phyloP scores from a whole-genome alignment of 164 flowering plant genomes.

The Tetracentron sinense region DNA sequence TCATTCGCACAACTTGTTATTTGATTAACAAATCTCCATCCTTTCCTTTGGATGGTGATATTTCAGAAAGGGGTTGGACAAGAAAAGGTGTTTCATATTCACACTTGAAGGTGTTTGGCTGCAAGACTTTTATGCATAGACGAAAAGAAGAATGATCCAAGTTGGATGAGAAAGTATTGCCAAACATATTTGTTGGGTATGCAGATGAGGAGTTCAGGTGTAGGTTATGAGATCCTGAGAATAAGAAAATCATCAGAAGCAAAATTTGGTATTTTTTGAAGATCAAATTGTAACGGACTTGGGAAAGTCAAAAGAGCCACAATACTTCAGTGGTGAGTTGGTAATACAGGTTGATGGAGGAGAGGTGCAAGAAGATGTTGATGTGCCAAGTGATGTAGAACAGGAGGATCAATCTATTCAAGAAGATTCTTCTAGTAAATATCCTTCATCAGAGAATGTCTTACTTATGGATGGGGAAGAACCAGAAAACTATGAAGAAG shows the following conservation, averaged over 20 bases:
- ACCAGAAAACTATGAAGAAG: too few relatives aligned
- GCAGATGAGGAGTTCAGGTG: not conserved
- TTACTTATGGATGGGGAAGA: not conserved
- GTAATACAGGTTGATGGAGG: not conserved
- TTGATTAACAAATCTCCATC: not conserved
- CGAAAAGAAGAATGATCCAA: not conserved
- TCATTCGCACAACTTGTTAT: not conserved
- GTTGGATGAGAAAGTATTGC: not conserved
- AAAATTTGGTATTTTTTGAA: not conserved
- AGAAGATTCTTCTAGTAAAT: not conserved
- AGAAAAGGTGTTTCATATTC: not conserved
- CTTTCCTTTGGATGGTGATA: not conserved
- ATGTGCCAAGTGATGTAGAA: not conserved
- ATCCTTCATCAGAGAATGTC: not conserved
- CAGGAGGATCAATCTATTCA: not conserved
- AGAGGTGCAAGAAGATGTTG: not conserved
- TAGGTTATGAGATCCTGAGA: not conserved
- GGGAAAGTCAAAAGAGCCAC: not conserved
- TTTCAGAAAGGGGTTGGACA: not conserved
- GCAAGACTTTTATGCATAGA: not conserved
- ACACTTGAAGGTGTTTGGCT: constrained; percentile 1
- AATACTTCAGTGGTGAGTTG: not conserved
- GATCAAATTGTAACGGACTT: not conserved
- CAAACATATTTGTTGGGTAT: not conserved
- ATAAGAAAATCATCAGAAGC: not conserved